A percentile compares a stretch with the other conserved stretches of the same genome.
Conservation (phyloP, 306 rosid species). For the Malus orientalis region DNA sequence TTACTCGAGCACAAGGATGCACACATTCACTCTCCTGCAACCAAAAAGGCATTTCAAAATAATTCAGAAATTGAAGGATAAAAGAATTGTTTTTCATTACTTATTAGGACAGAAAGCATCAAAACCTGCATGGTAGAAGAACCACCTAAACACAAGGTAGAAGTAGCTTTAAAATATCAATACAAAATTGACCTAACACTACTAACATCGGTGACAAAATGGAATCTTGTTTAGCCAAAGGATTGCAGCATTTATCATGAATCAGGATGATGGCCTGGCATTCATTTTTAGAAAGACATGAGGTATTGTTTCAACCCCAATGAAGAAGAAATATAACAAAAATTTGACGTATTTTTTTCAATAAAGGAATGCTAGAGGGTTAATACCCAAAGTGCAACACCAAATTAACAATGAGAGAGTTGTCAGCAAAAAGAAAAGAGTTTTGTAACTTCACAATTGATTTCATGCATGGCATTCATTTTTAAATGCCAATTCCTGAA, state of each 20-base stretch:
- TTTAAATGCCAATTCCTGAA: neutral
- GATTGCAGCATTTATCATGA: neutral
- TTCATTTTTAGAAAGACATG: neutral
- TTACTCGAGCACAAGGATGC: constrained; percentile 39
- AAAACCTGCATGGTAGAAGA: neutral
- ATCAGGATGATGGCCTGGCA: neutral
- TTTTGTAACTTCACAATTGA: neutral
- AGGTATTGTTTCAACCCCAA: neutral
- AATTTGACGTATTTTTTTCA: neutral
- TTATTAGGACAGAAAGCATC: neutral
- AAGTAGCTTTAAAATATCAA: neutral
- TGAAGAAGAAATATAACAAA: neutral
- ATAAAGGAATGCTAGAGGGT: neutral
- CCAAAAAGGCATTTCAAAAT: constrained; percentile 22
- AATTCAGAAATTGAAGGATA: constrained; percentile 7
- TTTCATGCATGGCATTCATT: neutral
- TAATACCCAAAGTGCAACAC: neutral
- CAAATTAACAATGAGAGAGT: neutral
- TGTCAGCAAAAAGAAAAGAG: neutral
- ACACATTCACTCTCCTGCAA: constrained; percentile 36
- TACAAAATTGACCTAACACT: neutral
- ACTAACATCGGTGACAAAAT: neutral
- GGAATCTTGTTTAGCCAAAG: neutral
- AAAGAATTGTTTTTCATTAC: neutral
- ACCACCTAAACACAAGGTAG: neutral